Evolutionary conservation across 768 basidiomycete genomes (phyloP).

Genomic region (Russula compacta): DNA sequence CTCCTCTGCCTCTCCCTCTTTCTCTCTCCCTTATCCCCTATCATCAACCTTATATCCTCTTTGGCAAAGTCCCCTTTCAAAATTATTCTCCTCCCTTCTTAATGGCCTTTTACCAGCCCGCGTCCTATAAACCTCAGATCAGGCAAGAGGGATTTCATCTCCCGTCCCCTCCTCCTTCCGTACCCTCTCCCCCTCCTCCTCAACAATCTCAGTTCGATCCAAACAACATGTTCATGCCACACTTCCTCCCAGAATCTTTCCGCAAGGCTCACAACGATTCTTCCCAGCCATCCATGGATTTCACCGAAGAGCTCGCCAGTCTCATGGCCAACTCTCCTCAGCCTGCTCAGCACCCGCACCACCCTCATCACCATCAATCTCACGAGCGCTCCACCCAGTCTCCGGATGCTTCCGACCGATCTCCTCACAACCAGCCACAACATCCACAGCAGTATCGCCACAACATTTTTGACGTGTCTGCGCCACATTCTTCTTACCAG

Average conservation of each 20-base stretch:
- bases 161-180: constrained; percentile 35
- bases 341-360: constrained; percentile 14
- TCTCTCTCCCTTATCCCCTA: background rate
- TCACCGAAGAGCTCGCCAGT: constrained; percentile 58
- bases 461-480: constrained; percentile 58
- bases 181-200: constrained; percentile 25
- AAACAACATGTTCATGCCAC: constrained; percentile 37
- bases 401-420: constrained; percentile 20
- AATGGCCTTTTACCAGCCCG: constrained; percentile 31
- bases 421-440: constrained; percentile 27
- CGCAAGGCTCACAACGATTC: constrained; percentile 39
- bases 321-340: constrained; percentile 38
- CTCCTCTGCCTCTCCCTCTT: background rate
- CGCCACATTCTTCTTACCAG: constrained; percentile 32
- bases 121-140: constrained; percentile 47
- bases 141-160: constrained; percentile 71
- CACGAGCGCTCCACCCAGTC: constrained; percentile 38
- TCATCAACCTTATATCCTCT: background rate
- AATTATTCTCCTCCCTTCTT: constrained; percentile 1
- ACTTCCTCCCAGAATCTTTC: constrained; percentile 46
- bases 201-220: constrained; percentile 24
- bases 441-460: constrained; percentile 26
- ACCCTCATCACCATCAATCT: constrained; percentile 27
- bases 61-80: background rate
- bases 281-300: constrained; percentile 34